These are phyloP conservation scores for Cetradonia linearis DNA, from an alignment of 495 filamentous ascomycete genomes.

Conservation along the genomic window DNA sequence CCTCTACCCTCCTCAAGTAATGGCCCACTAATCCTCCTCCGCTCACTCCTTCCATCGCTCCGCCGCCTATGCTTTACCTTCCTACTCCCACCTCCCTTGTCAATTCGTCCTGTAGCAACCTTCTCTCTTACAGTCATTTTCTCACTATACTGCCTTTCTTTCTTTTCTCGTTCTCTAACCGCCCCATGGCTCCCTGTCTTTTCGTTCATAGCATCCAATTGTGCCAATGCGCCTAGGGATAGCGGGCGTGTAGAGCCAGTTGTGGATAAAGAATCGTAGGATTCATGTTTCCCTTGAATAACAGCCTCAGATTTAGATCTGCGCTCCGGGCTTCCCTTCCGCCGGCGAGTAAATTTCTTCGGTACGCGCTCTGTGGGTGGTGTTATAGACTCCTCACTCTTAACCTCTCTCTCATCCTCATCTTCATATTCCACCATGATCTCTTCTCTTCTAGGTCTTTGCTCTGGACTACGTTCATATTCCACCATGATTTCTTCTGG, in stretches of 20 bases:
- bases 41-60: constrained; percentile 31
- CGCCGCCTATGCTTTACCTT: constrained; percentile 27
- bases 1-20: constrained; percentile 53
- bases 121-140: constrained; percentile 31
- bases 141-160: constrained; percentile 19
- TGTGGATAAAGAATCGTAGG: constrained; percentile 10
- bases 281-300: constrained; percentile 17
- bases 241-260: constrained; percentile 8
- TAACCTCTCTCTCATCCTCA: not conserved
- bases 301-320: not conserved
- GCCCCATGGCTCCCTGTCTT: constrained; percentile 22
- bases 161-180: constrained; percentile 23
- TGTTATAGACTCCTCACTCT: constrained; percentile 4
- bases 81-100: constrained; percentile 12
- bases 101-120: constrained; percentile 19
- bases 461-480: constrained; percentile 3
- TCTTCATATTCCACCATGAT: constrained; percentile 4
- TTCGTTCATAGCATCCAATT: constrained; percentile 49
- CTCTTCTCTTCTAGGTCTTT: constrained; percentile 5
- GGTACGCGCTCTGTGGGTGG: not conserved
- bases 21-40: constrained; percentile 57
- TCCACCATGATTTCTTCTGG: not conserved
- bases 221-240: constrained; percentile 47
- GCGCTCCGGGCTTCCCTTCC: constrained; percentile 10
- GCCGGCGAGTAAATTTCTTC: not conserved